Percentiles rank a stretch among this genome's conserved stretches.
Conservation (phyloP, 805 yeast species). For the Candida peoriensis region DNA sequence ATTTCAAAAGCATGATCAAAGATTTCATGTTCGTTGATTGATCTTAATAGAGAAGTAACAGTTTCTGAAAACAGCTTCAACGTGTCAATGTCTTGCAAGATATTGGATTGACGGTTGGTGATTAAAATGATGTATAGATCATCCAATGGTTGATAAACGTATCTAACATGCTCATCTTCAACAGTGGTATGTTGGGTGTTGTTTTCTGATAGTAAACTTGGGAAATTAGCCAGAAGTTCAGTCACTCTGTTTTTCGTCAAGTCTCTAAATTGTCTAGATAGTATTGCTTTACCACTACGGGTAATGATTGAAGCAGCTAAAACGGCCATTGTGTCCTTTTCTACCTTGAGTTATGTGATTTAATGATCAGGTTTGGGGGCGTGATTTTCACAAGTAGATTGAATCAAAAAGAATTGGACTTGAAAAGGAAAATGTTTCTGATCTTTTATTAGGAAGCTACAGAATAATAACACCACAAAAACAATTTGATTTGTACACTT, state of each 20-base stretch:
- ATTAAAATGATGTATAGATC: slow-evolving; percentile 86
- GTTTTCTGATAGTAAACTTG: slow-evolving; percentile 65
- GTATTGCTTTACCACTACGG: slow-evolving; percentile 85
- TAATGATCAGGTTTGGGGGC: neutral
- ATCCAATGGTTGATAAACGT: slow-evolving; percentile 93
- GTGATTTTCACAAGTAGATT: neutral
- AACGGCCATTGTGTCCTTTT: slow-evolving; percentile 48
- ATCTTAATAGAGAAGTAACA: slow-evolving; percentile 65
- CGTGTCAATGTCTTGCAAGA: slow-evolving; percentile 91
- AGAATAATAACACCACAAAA: neutral
- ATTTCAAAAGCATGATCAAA: slow-evolving; percentile 83
- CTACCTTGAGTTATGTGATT: slow-evolving; percentile 1
- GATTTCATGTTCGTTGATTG: slow-evolving; percentile 77
- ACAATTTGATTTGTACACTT: too few relatives aligned
- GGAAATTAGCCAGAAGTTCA: slow-evolving; percentile 79
- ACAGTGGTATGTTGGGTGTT: slow-evolving; percentile 86
- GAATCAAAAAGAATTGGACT: too few relatives aligned
- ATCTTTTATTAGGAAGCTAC: too few relatives aligned
- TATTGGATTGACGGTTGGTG: slow-evolving; percentile 87
- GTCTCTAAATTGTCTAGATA: slow-evolving; percentile 89
- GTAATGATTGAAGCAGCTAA: slow-evolving; percentile 94
- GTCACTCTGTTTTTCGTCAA: slow-evolving; percentile 80
- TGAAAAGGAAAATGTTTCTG: too few relatives aligned
- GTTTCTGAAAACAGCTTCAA: slow-evolving; percentile 80
- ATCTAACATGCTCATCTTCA: slow-evolving; percentile 88